phyloP scores from a whole-genome alignment of 2,329 filamentous ascomycete genomes.

The Metarhizium anisopliae region DNA sequence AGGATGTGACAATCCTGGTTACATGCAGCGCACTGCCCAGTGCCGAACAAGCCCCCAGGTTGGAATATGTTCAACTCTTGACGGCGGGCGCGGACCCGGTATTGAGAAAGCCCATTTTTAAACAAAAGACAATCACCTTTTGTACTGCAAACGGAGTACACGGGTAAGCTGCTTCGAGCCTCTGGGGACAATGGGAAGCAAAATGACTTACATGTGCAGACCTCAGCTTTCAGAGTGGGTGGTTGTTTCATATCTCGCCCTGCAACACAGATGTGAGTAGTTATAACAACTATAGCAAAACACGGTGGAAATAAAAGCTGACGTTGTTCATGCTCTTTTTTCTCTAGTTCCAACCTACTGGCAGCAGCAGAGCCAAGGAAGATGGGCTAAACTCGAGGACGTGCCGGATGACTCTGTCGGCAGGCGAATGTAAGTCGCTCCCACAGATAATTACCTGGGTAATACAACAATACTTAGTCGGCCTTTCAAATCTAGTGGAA shows the following conservation, averaged over 20 bases:
- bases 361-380: neutral
- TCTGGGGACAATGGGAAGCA: too few species aligned
- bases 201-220: neutral
- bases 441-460: too few species aligned
- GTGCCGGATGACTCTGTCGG: neutral
- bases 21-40: too few species aligned
- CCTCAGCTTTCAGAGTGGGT: neutral
- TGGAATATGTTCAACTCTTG: neutral
- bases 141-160: neutral
- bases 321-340: too few species aligned
- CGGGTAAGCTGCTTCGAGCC: neutral
- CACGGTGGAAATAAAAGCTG: too few species aligned
- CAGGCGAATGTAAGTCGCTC: neutral
- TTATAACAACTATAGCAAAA: too few species aligned
- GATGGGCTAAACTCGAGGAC: neutral
- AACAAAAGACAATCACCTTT: neutral
- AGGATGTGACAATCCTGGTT: too few species aligned
- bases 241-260: neutral
- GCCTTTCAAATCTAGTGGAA: conserved; percentile 15
- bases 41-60: neutral
- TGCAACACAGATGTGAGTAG: neutral
- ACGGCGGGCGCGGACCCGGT: neutral
- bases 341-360: neutral
- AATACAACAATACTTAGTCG: too few species aligned
- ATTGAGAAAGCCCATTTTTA: neutral